phyloP scores from a whole-genome alignment of 768 basidiomycete species.

The Tylopilus sp. region DNA sequence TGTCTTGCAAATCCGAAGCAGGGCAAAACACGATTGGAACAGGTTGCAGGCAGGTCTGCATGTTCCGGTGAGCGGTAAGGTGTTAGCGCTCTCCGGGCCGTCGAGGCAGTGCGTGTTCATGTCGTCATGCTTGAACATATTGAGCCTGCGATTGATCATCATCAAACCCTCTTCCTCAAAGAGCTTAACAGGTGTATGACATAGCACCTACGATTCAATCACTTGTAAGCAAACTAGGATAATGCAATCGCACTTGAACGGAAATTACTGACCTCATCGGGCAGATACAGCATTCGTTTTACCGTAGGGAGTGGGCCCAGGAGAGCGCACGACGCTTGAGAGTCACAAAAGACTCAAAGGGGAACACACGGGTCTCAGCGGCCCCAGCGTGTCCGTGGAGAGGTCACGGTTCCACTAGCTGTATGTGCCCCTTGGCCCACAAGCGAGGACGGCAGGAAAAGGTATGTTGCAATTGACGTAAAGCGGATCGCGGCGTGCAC shows the following conservation, averaged over 20 bases:
- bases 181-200: constrained; percentile 27
- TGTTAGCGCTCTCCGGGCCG: constrained; percentile 25
- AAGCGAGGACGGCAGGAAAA: constrained; percentile 32
- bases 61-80: constrained; percentile 29
- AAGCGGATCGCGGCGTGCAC: constrained; percentile 20
- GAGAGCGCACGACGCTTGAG: constrained; percentile 8
- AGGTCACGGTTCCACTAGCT: constrained; percentile 14
- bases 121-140: constrained; percentile 24
- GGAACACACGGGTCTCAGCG: constrained; percentile 15
- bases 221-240: constrained; percentile 6
- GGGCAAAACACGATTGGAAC: constrained; percentile 31
- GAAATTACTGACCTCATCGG: constrained; percentile 26
- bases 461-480: constrained; percentile 31
- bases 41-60: constrained; percentile 28
- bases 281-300: constrained; percentile 18
- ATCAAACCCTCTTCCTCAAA: constrained; percentile 29
- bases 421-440: constrained; percentile 25
- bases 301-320: constrained; percentile 7
- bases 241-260: constrained; percentile 9
- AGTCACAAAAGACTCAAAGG: constrained; percentile 12
- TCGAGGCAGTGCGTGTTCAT: constrained; percentile 24
- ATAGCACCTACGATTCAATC: constrained; percentile 13
- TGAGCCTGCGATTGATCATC: constrained; percentile 26
- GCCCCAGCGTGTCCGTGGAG: constrained; percentile 28
- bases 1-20: constrained; percentile 33